Percentiles rank a stretch among this genome's conserved stretches.
Conservation (phyloP, 768 basidiomycete species). For the Termitomyces sp. region DNA sequence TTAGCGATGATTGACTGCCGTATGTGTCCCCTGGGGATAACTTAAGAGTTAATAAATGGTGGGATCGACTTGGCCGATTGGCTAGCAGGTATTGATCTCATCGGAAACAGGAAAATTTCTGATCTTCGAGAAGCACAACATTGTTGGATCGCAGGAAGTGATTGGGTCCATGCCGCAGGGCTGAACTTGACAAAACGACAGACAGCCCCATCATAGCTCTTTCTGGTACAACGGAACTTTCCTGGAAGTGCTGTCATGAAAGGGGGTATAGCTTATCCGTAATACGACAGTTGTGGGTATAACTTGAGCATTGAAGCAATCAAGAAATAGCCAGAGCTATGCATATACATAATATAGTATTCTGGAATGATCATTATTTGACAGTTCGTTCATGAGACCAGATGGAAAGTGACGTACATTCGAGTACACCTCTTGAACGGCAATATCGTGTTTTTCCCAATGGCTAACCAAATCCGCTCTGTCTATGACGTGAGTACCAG, state of each 20-base stretch:
- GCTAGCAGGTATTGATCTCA: slow-evolving; percentile 11
- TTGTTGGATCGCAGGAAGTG: not conserved
- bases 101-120: slow-evolving; percentile 20
- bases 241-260: slow-evolving; percentile 13
- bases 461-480: slow-evolving; percentile 82
- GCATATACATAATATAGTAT: slow-evolving; percentile 51
- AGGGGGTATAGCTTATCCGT: slow-evolving; percentile 17
- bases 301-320: slow-evolving; percentile 14
- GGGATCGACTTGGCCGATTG: slow-evolving; percentile 6
- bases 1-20: not conserved
- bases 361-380: slow-evolving; percentile 36
- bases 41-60: not conserved
- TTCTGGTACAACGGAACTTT: slow-evolving; percentile 14
- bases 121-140: slow-evolving; percentile 25
- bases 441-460: slow-evolving; percentile 81
- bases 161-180: not conserved
- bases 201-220: not conserved
- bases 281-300: slow-evolving; percentile 16
- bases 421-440: slow-evolving; percentile 71
- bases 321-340: slow-evolving; percentile 42
- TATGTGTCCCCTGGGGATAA: not conserved
- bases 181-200: slow-evolving; percentile 2
- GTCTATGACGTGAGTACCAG: slow-evolving; percentile 7
- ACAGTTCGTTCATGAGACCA: slow-evolving; percentile 6
- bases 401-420: slow-evolving; percentile 48